Evolutionary conservation across 2,329 filamentous ascomycete genomes (phyloP), one percentile per base, ranked within the genome.

Genomic region (Aspergillus glaucus): DNA sequence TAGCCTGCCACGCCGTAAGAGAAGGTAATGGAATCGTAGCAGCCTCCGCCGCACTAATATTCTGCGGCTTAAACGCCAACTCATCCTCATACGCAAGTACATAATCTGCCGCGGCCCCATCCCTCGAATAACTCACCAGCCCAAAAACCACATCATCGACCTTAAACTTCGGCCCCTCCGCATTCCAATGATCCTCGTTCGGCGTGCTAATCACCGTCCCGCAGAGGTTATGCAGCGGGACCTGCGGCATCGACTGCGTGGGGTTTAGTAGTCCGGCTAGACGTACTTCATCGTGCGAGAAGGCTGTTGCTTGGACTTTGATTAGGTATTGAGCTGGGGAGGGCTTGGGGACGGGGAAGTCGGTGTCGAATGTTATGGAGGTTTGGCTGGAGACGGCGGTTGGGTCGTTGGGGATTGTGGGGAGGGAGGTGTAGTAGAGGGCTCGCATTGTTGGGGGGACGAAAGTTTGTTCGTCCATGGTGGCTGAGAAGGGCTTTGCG

Each of bases 21-120:
- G 61, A 65, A 2, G 67, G 63, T 4, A 71, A 52, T 0, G 70
- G 69, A 9, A 74, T 58, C 3, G 69, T 63, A 6, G 65, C 63
- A 2, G 67, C 67, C 45, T 67, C 62, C 4, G 57, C 58, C 0
- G 62, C 58, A 15, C 57, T 60, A 24, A 72, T 57, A 50, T 69
- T 71, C n/a, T 47, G 50, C 10, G 69, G 69, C 45, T 69, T 70
- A 28, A 61, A 56, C 10, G 68, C 62, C 21, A 74, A 50, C 51
- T 74, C 70, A 7, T 58, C 49, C 50, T 73, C 69, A 2, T 58
- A 58, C 1, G 64, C 70, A 9, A 73, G 47, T 4, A 62, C 59
- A 39, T 69, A 72, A 43, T 73, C 69, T 4, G 71, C 71, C 1
- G 70, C 70, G 3, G 66, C 70, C 7, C 71, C 71, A 42, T 72